Conservation (phyloP, 257 asterid genomes). For the Avicennia marina region DNA sequence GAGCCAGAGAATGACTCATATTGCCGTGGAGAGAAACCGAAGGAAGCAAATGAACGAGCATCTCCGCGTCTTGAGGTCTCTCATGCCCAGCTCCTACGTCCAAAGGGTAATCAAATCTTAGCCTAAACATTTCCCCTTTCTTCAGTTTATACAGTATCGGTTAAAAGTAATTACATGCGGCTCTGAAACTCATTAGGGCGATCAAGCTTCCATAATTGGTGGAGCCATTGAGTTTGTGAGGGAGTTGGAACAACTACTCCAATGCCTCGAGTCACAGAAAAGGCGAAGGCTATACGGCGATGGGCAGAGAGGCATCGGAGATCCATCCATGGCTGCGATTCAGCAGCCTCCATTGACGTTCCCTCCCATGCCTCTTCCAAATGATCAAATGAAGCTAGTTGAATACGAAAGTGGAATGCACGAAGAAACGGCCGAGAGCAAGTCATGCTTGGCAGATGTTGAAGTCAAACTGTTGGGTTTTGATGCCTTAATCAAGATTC, state of each 20-base stretch:
- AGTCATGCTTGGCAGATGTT: constrained; percentile 78
- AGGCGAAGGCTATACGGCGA: constrained; percentile 76
- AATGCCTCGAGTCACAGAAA: constrained; percentile 93
- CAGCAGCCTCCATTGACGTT: constrained; percentile 33
- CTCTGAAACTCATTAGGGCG: constrained; percentile 55
- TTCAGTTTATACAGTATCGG: neutral
- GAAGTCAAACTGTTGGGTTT: constrained; percentile 81
- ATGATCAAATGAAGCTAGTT: constrained; percentile 31
- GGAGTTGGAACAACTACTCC: constrained; percentile 84
- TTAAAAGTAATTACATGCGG: no score
- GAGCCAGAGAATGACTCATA: constrained; percentile 96
- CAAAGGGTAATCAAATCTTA: constrained; percentile 55
- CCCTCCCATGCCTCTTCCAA: constrained; percentile 34
- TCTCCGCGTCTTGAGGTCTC: constrained; percentile 82
- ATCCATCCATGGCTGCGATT: constrained; percentile 28
- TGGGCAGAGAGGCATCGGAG: constrained; percentile 29
- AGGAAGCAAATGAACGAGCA: constrained; percentile 97
- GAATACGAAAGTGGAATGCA: constrained; percentile 43
- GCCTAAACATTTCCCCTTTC: neutral
- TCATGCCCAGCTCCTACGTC: constrained; percentile 96
- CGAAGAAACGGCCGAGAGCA: constrained; percentile 78
- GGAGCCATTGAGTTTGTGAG: constrained; percentile 95
- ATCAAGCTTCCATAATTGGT: constrained; percentile 95
- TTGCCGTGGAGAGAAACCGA: constrained; percentile 85
- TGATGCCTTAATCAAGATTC: constrained; percentile 76